These are phyloP conservation scores for Sarcodon sp. DNA, from an alignment of 768 basidiomycete genomes.

Conservation along the genomic window DNA sequence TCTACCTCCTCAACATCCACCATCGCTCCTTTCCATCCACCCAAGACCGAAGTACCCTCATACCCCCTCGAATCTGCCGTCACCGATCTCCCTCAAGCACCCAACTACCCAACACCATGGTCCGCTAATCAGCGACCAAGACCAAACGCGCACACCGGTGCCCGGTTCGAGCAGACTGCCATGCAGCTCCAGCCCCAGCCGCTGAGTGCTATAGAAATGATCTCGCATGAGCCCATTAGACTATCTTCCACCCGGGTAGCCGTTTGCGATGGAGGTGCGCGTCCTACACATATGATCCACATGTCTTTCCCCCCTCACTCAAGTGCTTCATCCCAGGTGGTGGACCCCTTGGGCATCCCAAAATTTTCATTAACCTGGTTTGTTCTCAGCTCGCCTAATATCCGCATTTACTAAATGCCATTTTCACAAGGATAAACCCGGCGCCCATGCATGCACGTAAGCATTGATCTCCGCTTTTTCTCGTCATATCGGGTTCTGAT, in stretches of 20 bases:
- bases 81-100: conserved; percentile 45
- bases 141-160: conserved; percentile 41
- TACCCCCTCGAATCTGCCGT: conserved; percentile 15
- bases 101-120: conserved; percentile 79
- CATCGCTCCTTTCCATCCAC: conserved; percentile 8
- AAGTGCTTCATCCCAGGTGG: conserved; percentile 41
- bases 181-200: conserved; percentile 85
- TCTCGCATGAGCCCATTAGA: conserved; percentile 76
- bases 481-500: conserved; percentile 1
- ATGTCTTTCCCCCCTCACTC: conserved; percentile 1
- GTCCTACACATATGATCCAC: neutral
- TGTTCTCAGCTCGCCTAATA: conserved; percentile 15
- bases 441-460: conserved; percentile 76
- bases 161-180: conserved; percentile 87
- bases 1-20: conserved; percentile 8
- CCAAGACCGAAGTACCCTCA: conserved; percentile 9
- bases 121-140: conserved; percentile 71
- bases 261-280: conserved; percentile 90
- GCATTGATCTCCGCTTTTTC: conserved; percentile 1
- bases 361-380: conserved; percentile 92
- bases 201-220: conserved; percentile 82
- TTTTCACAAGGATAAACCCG: conserved; percentile 63
- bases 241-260: conserved; percentile 76
- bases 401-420: neutral
- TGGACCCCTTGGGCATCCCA: conserved; percentile 92